phyloP scores from a whole-genome alignment of 1,284 basidiomycete species.

The Melampsora americana region DNA sequence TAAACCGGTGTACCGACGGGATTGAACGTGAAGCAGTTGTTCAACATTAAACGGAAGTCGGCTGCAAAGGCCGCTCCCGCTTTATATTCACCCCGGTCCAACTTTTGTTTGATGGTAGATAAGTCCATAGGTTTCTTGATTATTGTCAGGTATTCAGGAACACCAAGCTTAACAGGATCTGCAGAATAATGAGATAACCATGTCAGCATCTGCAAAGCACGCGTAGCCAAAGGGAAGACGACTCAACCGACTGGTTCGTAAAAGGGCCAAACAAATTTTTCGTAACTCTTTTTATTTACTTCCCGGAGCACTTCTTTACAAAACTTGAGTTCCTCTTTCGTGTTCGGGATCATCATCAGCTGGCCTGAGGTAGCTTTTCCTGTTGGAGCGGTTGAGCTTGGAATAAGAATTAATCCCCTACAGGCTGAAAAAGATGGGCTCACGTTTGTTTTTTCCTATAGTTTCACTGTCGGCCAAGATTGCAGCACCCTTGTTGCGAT shows the following conservation, averaged over 20 bases:
- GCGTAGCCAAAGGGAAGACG: neutral
- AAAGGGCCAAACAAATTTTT: constrained; percentile 73
- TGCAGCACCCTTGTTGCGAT: too few relatives aligned
- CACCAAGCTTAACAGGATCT: constrained; percentile 72
- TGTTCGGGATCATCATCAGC: constrained; percentile 57
- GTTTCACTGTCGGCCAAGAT: too few relatives aligned
- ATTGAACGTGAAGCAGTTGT: constrained; percentile 91
- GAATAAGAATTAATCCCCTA: too few relatives aligned
- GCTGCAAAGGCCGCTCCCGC: constrained; percentile 74
- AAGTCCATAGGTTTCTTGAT: constrained; percentile 95
- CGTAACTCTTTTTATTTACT: constrained; percentile 75
- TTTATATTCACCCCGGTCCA: constrained; percentile 71
- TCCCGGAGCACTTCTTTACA: constrained; percentile 73
- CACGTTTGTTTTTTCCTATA: too few relatives aligned
- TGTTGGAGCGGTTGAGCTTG: neutral
- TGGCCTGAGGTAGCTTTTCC: constrained; percentile 18
- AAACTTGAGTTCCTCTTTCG: constrained; percentile 81
- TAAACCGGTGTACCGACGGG: constrained; percentile 81
- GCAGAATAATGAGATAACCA: constrained; percentile 50
- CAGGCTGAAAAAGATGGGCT: too few relatives aligned
- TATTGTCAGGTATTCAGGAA: constrained; percentile 80
- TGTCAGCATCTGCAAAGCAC: neutral
- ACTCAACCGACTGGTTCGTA: constrained; percentile 78
- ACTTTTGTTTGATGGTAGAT: constrained; percentile 77
- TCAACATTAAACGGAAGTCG: constrained; percentile 90